A percentile compares a stretch with the other conserved stretches of the same genome.
Conservation (phyloP, 805 yeast genomes). For the Saccharomyces paradoxus region DNA sequence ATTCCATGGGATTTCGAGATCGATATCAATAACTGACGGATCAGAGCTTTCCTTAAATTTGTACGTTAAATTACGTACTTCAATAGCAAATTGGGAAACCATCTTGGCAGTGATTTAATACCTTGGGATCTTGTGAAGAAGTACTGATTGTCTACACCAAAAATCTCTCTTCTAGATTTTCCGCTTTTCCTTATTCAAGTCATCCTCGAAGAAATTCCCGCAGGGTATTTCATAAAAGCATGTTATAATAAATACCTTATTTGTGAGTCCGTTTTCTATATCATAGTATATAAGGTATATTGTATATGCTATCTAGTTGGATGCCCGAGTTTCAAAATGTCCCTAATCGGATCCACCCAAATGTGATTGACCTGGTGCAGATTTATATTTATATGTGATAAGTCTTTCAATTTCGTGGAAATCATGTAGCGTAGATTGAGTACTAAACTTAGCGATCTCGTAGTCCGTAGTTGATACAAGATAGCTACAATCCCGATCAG, state of each 20-base stretch:
- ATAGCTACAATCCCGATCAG: conserved; percentile 10
- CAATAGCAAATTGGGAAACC: conserved; percentile 37
- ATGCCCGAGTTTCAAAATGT: background rate
- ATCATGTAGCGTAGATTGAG: background rate
- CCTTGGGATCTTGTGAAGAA: background rate
- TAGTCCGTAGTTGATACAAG: background rate
- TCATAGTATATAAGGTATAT: background rate
- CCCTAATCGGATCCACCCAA: background rate
- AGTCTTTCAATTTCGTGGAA: background rate
- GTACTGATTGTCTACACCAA: background rate
- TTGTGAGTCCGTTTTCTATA: background rate
- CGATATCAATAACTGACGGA: conserved; percentile 61
- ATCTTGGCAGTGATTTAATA: background rate
- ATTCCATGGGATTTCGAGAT: conserved; percentile 55
- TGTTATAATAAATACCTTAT: background rate
- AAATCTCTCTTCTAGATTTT: background rate
- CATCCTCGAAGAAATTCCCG: background rate
- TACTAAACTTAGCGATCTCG: background rate
- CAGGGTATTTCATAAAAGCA: background rate
- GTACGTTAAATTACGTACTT: conserved; percentile 57
- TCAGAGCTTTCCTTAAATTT: conserved; percentile 50
- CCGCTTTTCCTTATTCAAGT: background rate
- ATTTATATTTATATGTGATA: background rate
- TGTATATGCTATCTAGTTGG: background rate
- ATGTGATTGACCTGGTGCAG: background rate